Evolutionary conservation across 306 rosid species (phyloP).

Genomic region (Benincasa hispida): DNA sequence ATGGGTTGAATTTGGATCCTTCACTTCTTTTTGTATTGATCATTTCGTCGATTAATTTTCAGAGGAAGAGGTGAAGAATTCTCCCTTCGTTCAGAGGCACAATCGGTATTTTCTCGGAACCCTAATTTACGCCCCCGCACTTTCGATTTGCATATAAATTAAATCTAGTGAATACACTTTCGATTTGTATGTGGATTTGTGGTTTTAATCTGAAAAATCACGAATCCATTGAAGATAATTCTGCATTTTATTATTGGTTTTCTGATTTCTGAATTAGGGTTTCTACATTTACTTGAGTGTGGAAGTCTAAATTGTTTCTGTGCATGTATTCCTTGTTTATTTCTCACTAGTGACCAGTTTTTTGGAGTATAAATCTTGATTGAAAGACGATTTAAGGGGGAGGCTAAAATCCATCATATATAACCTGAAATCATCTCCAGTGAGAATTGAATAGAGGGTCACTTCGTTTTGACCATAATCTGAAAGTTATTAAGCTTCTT

Average conservation of each 20-base stretch:
- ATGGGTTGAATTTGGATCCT: neutral
- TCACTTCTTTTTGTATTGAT: neutral
- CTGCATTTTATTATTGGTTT: neutral
- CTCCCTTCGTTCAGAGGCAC: constrained; percentile 59
- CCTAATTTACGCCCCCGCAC: neutral
- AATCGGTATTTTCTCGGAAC: constrained; percentile 30
- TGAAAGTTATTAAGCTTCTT: neutral
- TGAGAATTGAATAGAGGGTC: neutral
- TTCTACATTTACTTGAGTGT: neutral
- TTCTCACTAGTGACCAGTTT: neutral
- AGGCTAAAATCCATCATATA: neutral
- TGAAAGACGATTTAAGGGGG: neutral
- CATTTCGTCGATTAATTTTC: neutral
- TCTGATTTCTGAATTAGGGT: neutral
- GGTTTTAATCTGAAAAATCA: neutral
- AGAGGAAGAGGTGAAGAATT: constrained; percentile 87
- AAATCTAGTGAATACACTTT: neutral
- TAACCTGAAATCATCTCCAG: neutral
- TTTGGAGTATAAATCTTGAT: neutral
- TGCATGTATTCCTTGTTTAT: neutral
- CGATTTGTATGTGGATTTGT: neutral
- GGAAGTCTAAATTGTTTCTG: neutral
- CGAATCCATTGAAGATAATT: neutral
- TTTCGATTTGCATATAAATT: neutral
- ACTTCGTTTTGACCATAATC: neutral